phyloP scores from a whole-genome alignment of 1,139 yeast species.

The Debaryomyces coudertii region DNA sequence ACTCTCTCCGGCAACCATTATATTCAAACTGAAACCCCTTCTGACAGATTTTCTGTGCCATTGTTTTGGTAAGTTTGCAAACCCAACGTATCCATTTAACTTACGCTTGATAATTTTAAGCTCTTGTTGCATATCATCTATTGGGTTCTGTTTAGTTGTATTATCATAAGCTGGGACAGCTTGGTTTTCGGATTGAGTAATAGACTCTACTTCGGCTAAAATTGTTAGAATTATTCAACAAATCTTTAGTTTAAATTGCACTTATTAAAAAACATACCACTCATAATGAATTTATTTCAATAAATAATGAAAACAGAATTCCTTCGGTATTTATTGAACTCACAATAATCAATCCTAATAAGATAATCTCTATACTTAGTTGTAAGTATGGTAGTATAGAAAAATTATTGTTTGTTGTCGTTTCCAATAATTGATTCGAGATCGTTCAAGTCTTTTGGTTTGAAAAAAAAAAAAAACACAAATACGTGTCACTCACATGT shows the following conservation, averaged over 20 bases:
- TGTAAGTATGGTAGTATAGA: not conserved
- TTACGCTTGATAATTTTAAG: conserved; percentile 74
- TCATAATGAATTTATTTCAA: conserved; percentile 7
- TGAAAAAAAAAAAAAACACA: conserved; percentile 8
- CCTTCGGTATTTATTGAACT: not conserved
- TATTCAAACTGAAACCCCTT: conserved; percentile 89
- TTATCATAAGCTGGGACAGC: conserved; percentile 10
- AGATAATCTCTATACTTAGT: conserved; percentile 3
- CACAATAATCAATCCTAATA: conserved; percentile 3
- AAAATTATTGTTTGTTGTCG: conserved; percentile 1
- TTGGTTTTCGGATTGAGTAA: conserved; percentile 11
- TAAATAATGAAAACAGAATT: conserved; percentile 1
- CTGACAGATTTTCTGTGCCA: conserved; percentile 96
- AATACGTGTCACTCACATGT: conserved; percentile 11
- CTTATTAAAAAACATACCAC: conserved; percentile 8
- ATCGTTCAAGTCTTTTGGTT: not conserved
- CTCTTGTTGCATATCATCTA: conserved; percentile 31
- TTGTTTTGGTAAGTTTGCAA: conserved; percentile 97
- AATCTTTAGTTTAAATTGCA: not conserved
- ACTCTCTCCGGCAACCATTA: conserved; percentile 88
- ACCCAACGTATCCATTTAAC: conserved; percentile 92
- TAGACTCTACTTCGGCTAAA: conserved; percentile 14
- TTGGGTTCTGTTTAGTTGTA: conserved; percentile 1
- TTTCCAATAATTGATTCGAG: not conserved
- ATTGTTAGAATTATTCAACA: conserved; percentile 7